phyloP scores from a whole-genome alignment of 83 land plant species.

The Larix sibirica region DNA sequence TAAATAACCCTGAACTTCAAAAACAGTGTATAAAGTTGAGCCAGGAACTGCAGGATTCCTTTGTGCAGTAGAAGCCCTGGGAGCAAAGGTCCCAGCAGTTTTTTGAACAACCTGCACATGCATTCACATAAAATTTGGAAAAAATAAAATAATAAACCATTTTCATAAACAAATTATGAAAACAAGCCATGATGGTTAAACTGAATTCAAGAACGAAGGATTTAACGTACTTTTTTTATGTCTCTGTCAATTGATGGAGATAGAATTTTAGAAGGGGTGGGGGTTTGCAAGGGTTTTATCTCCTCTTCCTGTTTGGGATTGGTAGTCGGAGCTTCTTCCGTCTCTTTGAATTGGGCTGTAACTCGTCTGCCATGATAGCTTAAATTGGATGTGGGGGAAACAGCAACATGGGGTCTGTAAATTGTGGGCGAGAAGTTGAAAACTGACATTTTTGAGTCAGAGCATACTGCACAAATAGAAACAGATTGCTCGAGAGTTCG shows the following conservation, averaged over 20 bases:
- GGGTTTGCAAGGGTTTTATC: background rate
- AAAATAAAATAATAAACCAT: background rate
- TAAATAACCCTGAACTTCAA: conserved; percentile 91
- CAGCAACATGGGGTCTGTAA: background rate
- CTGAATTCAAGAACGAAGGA: background rate
- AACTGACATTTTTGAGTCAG: background rate
- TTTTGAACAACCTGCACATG: conserved; percentile 74
- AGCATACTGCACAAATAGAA: background rate
- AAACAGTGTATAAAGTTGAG: conserved; percentile 72
- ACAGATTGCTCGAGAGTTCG: too few relatives aligned
- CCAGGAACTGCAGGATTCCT: conserved; percentile 97
- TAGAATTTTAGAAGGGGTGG: background rate
- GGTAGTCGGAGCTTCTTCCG: background rate
- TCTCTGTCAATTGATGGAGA: background rate
- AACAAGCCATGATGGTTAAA: background rate
- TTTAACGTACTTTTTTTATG: background rate
- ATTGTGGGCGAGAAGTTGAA: background rate
- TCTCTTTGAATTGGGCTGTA: background rate
- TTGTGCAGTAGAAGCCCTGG: conserved; percentile 85
- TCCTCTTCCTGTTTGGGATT: background rate
- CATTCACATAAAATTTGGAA: background rate
- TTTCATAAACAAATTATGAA: background rate
- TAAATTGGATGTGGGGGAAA: background rate
- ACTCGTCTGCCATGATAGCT: background rate
- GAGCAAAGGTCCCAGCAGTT: conserved; percentile 97